Conservation (phyloP, 73 alveolate genomes). For the Breviolum minutum region DNA sequence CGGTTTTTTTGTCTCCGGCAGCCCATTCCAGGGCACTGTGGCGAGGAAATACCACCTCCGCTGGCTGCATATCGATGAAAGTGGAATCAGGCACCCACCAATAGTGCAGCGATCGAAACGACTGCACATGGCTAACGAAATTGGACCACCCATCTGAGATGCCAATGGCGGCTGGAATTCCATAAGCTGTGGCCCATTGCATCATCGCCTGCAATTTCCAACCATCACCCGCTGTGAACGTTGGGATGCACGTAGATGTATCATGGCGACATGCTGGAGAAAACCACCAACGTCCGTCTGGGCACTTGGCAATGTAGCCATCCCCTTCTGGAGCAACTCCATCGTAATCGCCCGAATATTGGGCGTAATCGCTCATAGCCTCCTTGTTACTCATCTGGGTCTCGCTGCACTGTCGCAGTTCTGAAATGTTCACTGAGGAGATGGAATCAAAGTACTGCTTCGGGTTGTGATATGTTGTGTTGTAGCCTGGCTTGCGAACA, state of each 20-base stretch:
- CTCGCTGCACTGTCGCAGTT: background rate
- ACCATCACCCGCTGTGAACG: background rate
- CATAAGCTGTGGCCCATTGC: constrained; percentile 54
- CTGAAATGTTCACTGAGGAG: too few relatives aligned
- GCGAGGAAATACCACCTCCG: constrained; percentile 14
- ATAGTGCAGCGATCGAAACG: background rate
- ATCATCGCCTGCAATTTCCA: constrained; percentile 45
- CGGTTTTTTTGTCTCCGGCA: constrained; percentile 14
- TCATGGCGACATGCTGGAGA: constrained; percentile 40
- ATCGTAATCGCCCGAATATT: background rate
- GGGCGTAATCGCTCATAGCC: background rate
- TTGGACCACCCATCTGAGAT: background rate
- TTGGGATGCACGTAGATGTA: constrained; percentile 3
- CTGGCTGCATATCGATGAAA: background rate
- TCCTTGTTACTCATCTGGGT: background rate
- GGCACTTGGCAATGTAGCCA: background rate
- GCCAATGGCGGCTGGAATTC: constrained; percentile 34
- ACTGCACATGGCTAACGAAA: background rate
- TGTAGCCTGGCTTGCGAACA: too few relatives aligned
- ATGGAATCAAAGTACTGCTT: too few relatives aligned
- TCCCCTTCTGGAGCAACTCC: background rate
- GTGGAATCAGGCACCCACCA: constrained; percentile 78
- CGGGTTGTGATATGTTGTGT: too few relatives aligned
- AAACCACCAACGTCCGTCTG: constrained; percentile 26
- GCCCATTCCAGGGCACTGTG: constrained; percentile 31